phyloP scores from a whole-genome alignment of 1,139 yeast species.

The Taiozyma onychis region DNA sequence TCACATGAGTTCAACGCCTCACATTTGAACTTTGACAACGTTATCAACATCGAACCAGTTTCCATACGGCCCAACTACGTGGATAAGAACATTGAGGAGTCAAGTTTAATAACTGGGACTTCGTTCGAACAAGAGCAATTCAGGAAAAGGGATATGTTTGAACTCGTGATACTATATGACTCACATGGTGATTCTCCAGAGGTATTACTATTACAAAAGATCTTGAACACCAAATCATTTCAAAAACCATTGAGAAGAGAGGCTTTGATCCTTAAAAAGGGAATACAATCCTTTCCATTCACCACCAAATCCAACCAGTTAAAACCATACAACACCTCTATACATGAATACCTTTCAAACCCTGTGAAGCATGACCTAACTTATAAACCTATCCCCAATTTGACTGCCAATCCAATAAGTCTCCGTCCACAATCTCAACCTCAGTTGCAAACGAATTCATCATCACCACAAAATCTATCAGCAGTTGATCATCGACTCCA shows the following conservation, averaged over 20 bases:
- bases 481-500: neutral
- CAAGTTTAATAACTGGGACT: constrained; percentile 50
- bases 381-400: neutral
- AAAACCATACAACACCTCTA: constrained; percentile 8
- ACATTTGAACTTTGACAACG: constrained; percentile 50
- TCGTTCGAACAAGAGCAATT: constrained; percentile 47
- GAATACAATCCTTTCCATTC: constrained; percentile 41
- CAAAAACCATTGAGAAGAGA: constrained; percentile 42
- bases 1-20: constrained; percentile 49
- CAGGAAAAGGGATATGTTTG: constrained; percentile 46
- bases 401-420: neutral
- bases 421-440: neutral
- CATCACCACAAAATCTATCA: neutral
- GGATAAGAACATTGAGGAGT: constrained; percentile 56
- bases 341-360: constrained; percentile 15
- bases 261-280: constrained; percentile 55
- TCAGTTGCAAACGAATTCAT: neutral
- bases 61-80: constrained; percentile 39
- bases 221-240: constrained; percentile 34
- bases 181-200: constrained; percentile 23
- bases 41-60: constrained; percentile 71
- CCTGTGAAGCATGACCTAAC: constrained; percentile 15
- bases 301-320: constrained; percentile 23
- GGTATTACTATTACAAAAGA: constrained; percentile 29
- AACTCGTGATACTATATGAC: constrained; percentile 61